Base-by-base conservation (phyloP, 495 filamentous ascomycete genomes). In the Chaetomidium leptoderma region DNA sequence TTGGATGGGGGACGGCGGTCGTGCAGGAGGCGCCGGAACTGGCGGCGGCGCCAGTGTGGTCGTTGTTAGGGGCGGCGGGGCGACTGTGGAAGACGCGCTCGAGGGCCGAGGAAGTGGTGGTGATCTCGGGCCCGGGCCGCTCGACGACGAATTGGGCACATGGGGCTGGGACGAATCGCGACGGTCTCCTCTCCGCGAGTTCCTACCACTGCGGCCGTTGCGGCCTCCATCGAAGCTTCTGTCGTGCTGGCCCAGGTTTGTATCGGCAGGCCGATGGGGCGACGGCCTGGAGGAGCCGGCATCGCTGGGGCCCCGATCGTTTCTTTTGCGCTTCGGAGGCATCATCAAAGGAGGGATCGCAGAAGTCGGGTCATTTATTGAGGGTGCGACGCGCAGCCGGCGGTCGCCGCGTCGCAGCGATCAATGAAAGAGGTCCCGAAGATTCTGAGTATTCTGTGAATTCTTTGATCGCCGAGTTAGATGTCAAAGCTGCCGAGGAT, bases 271-370 rank as follows among this genome's bases (percentile, higher is more conserved):
- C 6, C 78, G 74, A 70, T 83, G 76, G 29, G 80, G 80, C 24
- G 80, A 71, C 11, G 79, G 77, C 53, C 80, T 72, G 43, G 68
- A 72, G 27, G 69, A 62, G 46, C 72, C 74, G 55, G 59, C 59
- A 36, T 83, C 80, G 47, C 66, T 67, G 27, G 69, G 69, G 24
- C 68, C 66, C 17, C 70, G 69, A 19, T 81, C 79, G 60, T 70
- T 71, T 69, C 79, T 76, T 73, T 81, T 83, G 59, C 80, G 72
- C 72, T 82, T 81, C 43, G 70, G 74, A 68, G 73, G 71, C 77
- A 80, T 80, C 57, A 55, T 76, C 46, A 63, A 49, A 35, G 32
- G 45, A 42, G 33, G 57, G 11, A 53, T 47, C 46, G 43, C 35
- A 54, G 32, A 50, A 24, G 57, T 55, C 21, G 62, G 48, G 55